Percentiles rank a stretch among this genome's conserved stretches.
Conservation (phyloP, 1,284 basidiomycete species). For the Rhodotorula sp. region DNA sequence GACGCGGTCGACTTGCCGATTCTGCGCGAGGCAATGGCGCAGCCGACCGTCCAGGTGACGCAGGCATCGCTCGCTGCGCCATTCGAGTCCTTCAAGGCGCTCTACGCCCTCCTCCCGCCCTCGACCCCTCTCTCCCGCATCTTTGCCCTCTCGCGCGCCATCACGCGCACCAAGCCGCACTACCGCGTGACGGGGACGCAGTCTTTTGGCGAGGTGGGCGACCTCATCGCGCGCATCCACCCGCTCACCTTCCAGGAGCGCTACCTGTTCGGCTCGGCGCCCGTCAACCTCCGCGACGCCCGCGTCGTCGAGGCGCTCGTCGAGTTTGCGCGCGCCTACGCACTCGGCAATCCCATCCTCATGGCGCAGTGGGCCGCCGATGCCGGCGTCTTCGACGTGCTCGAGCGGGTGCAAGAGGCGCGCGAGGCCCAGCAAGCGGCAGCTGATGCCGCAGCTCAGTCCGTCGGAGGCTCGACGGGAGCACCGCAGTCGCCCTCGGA, state of each 20-base stretch:
- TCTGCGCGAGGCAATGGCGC: constrained; percentile 57
- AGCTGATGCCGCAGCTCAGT: neutral
- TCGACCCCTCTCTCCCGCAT: constrained; percentile 50
- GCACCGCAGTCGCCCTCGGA: neutral
- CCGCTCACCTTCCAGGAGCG: constrained; percentile 37
- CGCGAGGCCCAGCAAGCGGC: neutral
- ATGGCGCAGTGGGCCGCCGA: constrained; percentile 51
- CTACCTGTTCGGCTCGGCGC: constrained; percentile 45
- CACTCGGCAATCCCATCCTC: constrained; percentile 50
- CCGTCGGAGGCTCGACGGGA: neutral
- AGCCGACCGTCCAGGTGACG: constrained; percentile 55
- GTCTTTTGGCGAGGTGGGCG: constrained; percentile 51
- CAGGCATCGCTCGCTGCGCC: constrained; percentile 54
- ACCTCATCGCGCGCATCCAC: constrained; percentile 52
- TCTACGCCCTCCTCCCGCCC: constrained; percentile 54
- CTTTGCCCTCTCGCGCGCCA: constrained; percentile 57
- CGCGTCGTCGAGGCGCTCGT: constrained; percentile 51
- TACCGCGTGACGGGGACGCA: constrained; percentile 54
- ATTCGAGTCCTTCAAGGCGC: constrained; percentile 46
- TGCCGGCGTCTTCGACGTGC: constrained; percentile 54
- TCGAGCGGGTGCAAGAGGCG: constrained; percentile 50
- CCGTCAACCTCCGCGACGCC: constrained; percentile 56
- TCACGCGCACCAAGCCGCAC: constrained; percentile 57
- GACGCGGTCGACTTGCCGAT: constrained; percentile 65
- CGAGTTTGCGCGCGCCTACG: constrained; percentile 52